Percentiles rank a stretch among this genome's conserved stretches.
Evolutionary conservation across 2,329 filamentous ascomycete species (phyloP).

Genomic region (Xylaria sp.): DNA sequence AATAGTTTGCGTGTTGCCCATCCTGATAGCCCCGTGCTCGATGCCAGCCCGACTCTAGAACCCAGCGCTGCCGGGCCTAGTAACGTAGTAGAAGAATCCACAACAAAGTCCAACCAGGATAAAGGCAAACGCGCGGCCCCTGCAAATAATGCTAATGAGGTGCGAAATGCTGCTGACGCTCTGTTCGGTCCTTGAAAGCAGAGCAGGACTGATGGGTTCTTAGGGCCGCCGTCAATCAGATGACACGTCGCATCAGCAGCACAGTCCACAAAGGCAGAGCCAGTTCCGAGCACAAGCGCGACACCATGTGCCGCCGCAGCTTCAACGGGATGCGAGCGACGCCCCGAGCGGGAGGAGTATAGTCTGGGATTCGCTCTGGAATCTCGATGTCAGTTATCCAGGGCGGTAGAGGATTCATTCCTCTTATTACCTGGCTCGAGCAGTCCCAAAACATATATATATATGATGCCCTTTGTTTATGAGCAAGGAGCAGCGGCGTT

Average conservation of each 20-base stretch:
- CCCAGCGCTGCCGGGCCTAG: constrained; percentile 39
- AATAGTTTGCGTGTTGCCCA: constrained; percentile 65
- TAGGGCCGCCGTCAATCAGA: constrained; percentile 43
- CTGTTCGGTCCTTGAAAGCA: constrained; percentile 60
- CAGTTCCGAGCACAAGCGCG: constrained; percentile 42
- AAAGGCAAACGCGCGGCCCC: constrained; percentile 38
- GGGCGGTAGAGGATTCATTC: constrained; percentile 52
- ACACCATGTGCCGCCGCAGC: constrained; percentile 32
- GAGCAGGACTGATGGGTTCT: constrained; percentile 47
- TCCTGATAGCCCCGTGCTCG: constrained; percentile 51
- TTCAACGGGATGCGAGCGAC: constrained; percentile 56
- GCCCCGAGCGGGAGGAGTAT: constrained; percentile 58
- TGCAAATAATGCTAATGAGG: constrained; percentile 55
- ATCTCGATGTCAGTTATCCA: constrained; percentile 65
- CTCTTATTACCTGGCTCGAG: background rate
- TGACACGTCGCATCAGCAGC: constrained; percentile 39
- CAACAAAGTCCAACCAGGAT: constrained; percentile 33
- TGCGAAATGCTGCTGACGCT: constrained; percentile 63
- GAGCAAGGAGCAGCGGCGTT: constrained; percentile 23
- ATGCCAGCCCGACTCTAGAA: constrained; percentile 51
- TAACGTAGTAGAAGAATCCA: constrained; percentile 45
- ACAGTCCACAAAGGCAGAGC: constrained; percentile 39
- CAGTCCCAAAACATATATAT: background rate
- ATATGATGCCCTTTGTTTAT: constrained; percentile 4
- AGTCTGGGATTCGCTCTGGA: constrained; percentile 73